These are phyloP conservation scores for Xerocomellus amylosporus DNA, from an alignment of 768 basidiomycete genomes.

Conservation along the genomic window DNA sequence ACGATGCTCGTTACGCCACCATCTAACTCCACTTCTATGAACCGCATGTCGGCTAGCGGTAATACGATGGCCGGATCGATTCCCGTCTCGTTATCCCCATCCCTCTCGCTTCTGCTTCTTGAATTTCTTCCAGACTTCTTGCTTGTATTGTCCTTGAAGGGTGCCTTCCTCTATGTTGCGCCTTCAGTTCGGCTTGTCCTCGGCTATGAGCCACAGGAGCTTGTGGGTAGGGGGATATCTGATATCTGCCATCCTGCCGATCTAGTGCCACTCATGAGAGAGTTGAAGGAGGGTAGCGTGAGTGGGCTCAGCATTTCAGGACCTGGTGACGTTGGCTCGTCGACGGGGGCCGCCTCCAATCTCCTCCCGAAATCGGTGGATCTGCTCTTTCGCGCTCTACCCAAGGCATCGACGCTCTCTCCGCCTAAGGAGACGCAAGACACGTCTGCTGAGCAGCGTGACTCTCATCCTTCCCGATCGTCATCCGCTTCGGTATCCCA, in stretches of 20 bases:
- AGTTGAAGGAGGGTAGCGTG: conserved; percentile 67
- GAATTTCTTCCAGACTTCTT: conserved; percentile 74
- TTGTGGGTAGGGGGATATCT: conserved; percentile 72
- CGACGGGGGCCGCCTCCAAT: conserved; percentile 6
- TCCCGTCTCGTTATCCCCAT: conserved; percentile 45
- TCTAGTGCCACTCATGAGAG: conserved; percentile 85
- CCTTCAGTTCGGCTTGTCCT: conserved; percentile 75
- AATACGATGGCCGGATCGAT: conserved; percentile 30
- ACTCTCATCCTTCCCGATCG: not conserved
- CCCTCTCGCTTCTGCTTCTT: conserved; percentile 47
- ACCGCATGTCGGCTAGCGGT: conserved; percentile 7
- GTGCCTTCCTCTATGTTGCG: conserved; percentile 88
- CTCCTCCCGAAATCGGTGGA: conserved; percentile 60
- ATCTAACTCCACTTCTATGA: conserved; percentile 15
- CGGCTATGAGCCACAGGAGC: conserved; percentile 83
- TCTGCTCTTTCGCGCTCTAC: conserved; percentile 78
- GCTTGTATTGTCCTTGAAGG: conserved; percentile 90
- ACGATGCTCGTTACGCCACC: conserved; percentile 20
- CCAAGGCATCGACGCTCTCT: conserved; percentile 40
- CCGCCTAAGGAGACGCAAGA: not conserved
- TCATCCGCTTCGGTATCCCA: not conserved
- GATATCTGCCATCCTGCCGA: conserved; percentile 90
- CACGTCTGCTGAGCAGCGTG: conserved; percentile 1
- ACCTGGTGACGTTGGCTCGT: conserved; percentile 16
- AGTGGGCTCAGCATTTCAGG: conserved; percentile 16